Percentiles rank a stretch among this genome's conserved stretches.
Conservation (phyloP, 192 early-diverging fungal genomes). For the Coemansia nantahalensis region DNA sequence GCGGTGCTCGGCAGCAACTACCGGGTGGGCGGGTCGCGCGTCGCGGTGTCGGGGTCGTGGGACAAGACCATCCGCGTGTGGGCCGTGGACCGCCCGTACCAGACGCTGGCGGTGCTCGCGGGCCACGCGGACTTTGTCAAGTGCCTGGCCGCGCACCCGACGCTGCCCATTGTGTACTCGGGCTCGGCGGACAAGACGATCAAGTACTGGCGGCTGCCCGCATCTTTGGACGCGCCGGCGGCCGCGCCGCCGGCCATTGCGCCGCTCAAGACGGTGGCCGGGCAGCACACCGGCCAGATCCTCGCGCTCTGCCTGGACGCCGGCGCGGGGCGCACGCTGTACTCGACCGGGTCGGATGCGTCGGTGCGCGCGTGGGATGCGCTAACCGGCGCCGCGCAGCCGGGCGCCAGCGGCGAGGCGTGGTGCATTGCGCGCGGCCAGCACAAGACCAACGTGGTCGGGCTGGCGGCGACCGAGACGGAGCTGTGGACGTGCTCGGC, state of each 20-base stretch:
- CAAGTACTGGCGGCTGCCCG: slow-evolving; percentile 41
- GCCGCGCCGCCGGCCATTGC: slow-evolving; percentile 12
- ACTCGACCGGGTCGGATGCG: slow-evolving; percentile 49
- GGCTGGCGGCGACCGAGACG: slow-evolving; percentile 59
- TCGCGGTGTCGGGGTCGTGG: slow-evolving; percentile 85
- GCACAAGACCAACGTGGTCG: slow-evolving; percentile 81
- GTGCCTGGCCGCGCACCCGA: slow-evolving; percentile 53
- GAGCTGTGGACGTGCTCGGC: slow-evolving; percentile 88
- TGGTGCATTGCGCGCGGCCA: slow-evolving; percentile 59
- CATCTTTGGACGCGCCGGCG: slow-evolving; percentile 1
- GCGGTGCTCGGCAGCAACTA: slow-evolving; percentile 50
- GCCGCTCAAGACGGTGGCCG: slow-evolving; percentile 38
- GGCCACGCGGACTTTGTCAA: slow-evolving; percentile 95
- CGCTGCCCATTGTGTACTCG: slow-evolving; percentile 56
- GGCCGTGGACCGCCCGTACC: slow-evolving; percentile 67
- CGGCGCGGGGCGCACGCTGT: slow-evolving; percentile 18
- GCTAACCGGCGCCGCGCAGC: slow-evolving; percentile 52
- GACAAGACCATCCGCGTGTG: slow-evolving; percentile 88
- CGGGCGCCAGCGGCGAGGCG: slow-evolving; percentile 11
- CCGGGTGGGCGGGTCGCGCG: slow-evolving; percentile 55
- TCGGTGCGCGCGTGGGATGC: slow-evolving; percentile 75
- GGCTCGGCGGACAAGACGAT: slow-evolving; percentile 78
- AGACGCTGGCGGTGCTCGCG: slow-evolving; percentile 62
- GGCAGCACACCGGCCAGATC: slow-evolving; percentile 48
- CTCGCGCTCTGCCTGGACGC: slow-evolving; percentile 36